Evolutionary conservation across 768 basidiomycete species (phyloP), one percentile per base, ranked within the genome.

Genomic region (Tremella yokohamensis): DNA sequence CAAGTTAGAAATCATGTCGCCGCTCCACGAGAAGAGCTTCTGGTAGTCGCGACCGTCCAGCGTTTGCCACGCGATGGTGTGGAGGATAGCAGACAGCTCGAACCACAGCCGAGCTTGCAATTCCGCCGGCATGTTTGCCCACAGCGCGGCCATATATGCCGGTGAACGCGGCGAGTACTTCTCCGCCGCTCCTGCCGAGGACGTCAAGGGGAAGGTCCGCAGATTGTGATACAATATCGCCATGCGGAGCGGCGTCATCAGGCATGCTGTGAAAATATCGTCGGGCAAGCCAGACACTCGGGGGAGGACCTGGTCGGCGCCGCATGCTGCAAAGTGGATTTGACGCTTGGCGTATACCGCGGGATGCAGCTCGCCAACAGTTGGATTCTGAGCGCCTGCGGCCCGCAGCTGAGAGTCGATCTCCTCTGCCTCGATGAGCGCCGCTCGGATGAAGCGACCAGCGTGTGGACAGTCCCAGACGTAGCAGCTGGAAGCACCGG

Each of bases 281-380:
- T 73, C 71, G 2, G 71, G 71, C 37, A 73, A 38, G 8, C 69
- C 71, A 6, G 62, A 40, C 16, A 68, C 56, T 8, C 55, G 40
- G 9, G 71, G 71, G 11, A 70, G n/a, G 0, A 38, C 24, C 44
- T 73, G 58, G 19, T 68, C 39, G 2, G 71, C 29, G 1, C 66
- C 64, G 57, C 71, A 73, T 22, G 69, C 66, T 16, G 71, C 69
- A 38, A 73, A 69, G 29, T 73, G 71, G 38, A 73, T 73, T 26
- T 70, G 69, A 9, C 61, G 62, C 42, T 59, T 40, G 22, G 66
- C 26, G 58, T 70, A 73, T n/a, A 70, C 60, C 0, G 71, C 40
- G 9, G 69, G 69, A 49, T 70, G 69, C 6, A 63, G 40, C 22
- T 56, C 40, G 6, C 61, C 64, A 26, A 73, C 58, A 11, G 51